Base-by-base conservation (phyloP, 345 rosid species). In the Populus davidiana region DNA sequence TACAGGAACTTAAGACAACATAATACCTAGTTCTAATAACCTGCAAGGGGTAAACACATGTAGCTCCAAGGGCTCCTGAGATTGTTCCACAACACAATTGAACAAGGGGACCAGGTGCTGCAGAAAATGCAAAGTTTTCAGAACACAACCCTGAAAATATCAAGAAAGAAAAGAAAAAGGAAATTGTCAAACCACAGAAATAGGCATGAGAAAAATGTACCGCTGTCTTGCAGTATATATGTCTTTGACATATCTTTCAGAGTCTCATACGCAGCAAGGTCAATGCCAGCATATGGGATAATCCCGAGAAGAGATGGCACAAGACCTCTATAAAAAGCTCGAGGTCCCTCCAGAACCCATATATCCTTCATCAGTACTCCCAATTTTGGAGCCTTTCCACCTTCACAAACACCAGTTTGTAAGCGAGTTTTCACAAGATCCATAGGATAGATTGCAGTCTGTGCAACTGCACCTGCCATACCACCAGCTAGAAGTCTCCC, bases 361-460 rank as follows among this genome's bases (percentile, higher is more conserved):
- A 94, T 94, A 82, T 92, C 92, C 84, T 79, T 90, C 4, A 93
- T 80, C 65, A 94, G 82, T 21, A 84, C 76, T 79, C 89, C 85
- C 75, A 92, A 76, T 41, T 75, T 88, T 5, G 97, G 97, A 71
- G 79, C 87, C 77, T 80, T 90, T 74, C 96, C 93, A 79, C 85
- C 86, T 54, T 91, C 90, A 85, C 85, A 84, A 36, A 84, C 85
- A 80, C 76, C 83, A 76, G 97, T 92, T 77, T 94, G 98, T 74
- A 94, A 88, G 77, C 98, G 85, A 71, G 98, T 94, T 90, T 94
- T 94, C 70, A 92, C 96, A 78, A 94, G 98, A 87, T 92, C 98
- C 83, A 94, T 71, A 0, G 98, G 98, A 78, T 94, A 94, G 75
- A 94, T 89, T 39, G 91, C 85, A 74, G 97, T 84, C 76, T 94